Conservation (phyloP, 1,284 basidiomycete species). For the Prillingera fragicola region DNA sequence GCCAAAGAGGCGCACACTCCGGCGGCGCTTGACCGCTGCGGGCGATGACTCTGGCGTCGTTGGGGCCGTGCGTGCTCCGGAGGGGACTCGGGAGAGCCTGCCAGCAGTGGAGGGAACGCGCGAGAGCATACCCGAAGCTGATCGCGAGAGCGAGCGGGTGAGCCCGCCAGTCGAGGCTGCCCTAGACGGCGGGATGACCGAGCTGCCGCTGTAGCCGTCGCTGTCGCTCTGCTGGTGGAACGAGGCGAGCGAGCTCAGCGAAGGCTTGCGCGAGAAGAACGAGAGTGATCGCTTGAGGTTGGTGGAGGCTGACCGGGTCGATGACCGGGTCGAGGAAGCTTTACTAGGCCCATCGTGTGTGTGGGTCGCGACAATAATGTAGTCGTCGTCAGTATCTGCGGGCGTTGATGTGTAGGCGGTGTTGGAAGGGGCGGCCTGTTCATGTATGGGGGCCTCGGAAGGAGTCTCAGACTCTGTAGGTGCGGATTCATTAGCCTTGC, state of each 20-base stretch:
- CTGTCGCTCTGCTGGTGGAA: constrained; percentile 1
- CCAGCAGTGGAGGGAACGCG: no score
- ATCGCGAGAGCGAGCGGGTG: no score
- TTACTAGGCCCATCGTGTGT: neutral
- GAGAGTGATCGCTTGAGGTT: constrained; percentile 7
- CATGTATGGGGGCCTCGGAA: neutral
- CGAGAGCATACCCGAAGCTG: no score
- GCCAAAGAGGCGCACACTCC: constrained; percentile 12
- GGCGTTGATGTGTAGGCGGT: neutral
- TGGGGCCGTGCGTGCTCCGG: no score
- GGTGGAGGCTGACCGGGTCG: neutral
- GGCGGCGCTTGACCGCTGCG: constrained; percentile 6
- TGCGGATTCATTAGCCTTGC: neutral
- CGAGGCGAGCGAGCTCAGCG: neutral
- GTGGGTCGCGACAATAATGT: neutral
- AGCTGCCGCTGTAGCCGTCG: neutral
- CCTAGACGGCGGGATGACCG: neutral
- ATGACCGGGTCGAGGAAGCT: neutral
- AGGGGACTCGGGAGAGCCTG: no score
- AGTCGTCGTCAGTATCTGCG: neutral
- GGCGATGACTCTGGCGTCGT: neutral
- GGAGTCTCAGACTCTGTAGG: neutral
- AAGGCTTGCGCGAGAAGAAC: constrained; percentile 6
- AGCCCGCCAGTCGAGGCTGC: neutral
- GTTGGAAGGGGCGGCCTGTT: no score